Evolutionary conservation across 176 grass and related monocot species (phyloP).

Genomic region (Zea mays): Zm-B73-REFERENCE-NAM-5.0 NC_050099.1:207015501-207016000

Average conservation of each 20-base stretch:
- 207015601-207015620: too few species aligned
- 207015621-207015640: too few species aligned
- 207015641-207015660: too few species aligned
- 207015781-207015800: neutral
- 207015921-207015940: constrained; percentile 84
- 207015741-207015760: neutral
- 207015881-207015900: constrained; percentile 75
- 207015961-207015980: neutral
- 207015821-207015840: constrained; percentile 50
- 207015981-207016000: constrained; percentile 16
- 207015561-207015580: too few species aligned
- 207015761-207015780: neutral
- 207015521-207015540: too few species aligned
- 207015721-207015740: too few species aligned
- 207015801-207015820: constrained; percentile 2
- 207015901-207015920: constrained; percentile 73
- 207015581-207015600: too few species aligned
- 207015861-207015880: constrained; percentile 58
- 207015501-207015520: too few species aligned
- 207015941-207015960: constrained; percentile 50
- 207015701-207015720: too few species aligned
- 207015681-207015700: too few species aligned
- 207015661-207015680: too few species aligned
- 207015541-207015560: too few species aligned
- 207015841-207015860: neutral